Percentiles rank a stretch among this genome's conserved stretches.
Evolutionary conservation across 257 asterid genomes (phyloP).

Genomic region (Cynanchum wilfordii): DNA sequence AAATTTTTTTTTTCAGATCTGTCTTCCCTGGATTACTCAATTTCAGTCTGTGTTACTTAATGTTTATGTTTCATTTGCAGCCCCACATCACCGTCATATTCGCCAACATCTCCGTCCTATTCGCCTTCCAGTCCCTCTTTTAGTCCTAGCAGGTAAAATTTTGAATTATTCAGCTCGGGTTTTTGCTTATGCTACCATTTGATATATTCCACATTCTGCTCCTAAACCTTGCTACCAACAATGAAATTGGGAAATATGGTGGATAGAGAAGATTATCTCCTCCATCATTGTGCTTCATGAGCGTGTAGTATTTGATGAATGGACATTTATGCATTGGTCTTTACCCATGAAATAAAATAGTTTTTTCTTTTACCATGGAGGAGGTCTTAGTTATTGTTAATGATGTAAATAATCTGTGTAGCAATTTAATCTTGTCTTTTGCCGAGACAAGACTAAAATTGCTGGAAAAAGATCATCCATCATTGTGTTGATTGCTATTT

Average conservation of each 20-base stretch:
- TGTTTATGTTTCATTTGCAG: conserved; percentile 46
- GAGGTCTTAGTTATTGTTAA: not conserved
- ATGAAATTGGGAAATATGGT: not conserved
- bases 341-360: not conserved
- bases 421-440: not conserved
- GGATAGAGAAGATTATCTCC: not conserved
- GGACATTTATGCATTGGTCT: not conserved
- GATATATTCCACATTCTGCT: not conserved
- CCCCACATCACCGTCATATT: conserved; percentile 93
- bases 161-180: conserved; percentile 12
- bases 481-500: not conserved
- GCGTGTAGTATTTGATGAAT: not conserved
- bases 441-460: not conserved
- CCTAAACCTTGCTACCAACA: not conserved
- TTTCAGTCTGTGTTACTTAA: not conserved
- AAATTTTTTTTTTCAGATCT: not conserved
- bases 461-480: not conserved
- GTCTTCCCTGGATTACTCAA: not conserved
- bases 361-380: not conserved
- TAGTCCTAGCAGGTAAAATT: conserved; percentile 90
- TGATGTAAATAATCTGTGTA: not conserved
- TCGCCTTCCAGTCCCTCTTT: conserved; percentile 94
- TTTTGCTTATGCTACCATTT: not conserved
- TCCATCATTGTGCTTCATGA: not conserved
- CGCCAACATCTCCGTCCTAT: conserved; percentile 90